Conservation (phyloP, 352 stramenopile genomes). For the Pythium aphanidermatum region DNA sequence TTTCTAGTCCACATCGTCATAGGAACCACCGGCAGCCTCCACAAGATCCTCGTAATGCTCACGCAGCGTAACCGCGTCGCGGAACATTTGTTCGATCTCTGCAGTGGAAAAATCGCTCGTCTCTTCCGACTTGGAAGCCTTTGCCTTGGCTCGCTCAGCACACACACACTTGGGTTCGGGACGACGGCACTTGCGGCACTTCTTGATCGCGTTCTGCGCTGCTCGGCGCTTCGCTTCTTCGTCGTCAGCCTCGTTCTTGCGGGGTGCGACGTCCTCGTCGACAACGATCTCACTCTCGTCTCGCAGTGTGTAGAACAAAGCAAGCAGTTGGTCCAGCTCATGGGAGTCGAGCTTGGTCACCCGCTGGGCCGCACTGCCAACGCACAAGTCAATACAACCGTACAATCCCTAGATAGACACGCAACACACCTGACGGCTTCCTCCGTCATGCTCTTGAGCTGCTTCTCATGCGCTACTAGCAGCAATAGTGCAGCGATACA, state of each 20-base stretch:
- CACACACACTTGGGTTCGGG: conserved; percentile 56
- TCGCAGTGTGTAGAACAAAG: conserved; percentile 58
- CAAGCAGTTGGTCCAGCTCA: conserved; percentile 61
- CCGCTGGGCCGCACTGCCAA: neutral
- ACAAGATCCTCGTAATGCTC: conserved; percentile 71
- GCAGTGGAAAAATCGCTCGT: conserved; percentile 38
- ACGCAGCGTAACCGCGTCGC: conserved; percentile 58
- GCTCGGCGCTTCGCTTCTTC: conserved; percentile 5
- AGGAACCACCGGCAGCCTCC: conserved; percentile 13
- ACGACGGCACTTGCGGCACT: conserved; percentile 74
- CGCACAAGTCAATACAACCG: no score
- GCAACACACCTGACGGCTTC: conserved; percentile 35
- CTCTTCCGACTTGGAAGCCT: neutral
- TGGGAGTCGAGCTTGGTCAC: conserved; percentile 57
- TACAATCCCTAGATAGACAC: neutral
- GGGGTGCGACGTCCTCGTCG: conserved; percentile 40
- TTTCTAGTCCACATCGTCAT: conserved; percentile 22
- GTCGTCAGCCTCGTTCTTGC: conserved; percentile 17
- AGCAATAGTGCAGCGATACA: conserved; percentile 63
- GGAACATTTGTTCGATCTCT: conserved; percentile 60
- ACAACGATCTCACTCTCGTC: conserved; percentile 53
- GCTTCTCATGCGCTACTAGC: conserved; percentile 52
- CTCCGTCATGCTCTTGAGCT: conserved; percentile 26
- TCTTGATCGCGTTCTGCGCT: conserved; percentile 14
- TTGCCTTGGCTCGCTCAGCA: conserved; percentile 9